Conservation (phyloP, 495 filamentous ascomycete genomes). For the Penicillium steckii region DNA sequence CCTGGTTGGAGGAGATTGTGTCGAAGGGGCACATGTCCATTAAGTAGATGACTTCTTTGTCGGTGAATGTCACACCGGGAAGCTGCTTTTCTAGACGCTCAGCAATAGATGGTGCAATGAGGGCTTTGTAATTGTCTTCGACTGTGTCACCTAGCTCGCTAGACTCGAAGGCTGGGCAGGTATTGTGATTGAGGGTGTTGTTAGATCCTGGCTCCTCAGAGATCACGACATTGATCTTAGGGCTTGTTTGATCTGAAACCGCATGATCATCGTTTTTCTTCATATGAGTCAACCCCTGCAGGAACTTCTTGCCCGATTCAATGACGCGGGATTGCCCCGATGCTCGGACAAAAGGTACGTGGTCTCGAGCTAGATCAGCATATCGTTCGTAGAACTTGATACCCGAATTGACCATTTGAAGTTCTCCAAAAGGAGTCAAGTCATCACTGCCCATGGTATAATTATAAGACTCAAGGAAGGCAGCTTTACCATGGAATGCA, state of each 20-base stretch:
- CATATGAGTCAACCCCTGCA: slow-evolving; percentile 64
- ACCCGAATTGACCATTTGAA: slow-evolving; percentile 73
- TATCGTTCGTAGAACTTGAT: slow-evolving; percentile 72
- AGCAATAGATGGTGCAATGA: slow-evolving; percentile 62
- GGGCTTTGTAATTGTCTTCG: slow-evolving; percentile 49
- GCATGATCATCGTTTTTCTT: slow-evolving; percentile 43
- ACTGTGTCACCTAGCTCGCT: slow-evolving; percentile 46
- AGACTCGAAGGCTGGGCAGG: slow-evolving; percentile 62
- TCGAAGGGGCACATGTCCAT: slow-evolving; percentile 89
- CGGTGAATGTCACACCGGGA: slow-evolving; percentile 56
- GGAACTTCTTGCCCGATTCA: slow-evolving; percentile 69
- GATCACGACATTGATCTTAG: slow-evolving; percentile 61
- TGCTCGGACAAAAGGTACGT: slow-evolving; percentile 68
- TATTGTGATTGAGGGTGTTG: slow-evolving; percentile 72
- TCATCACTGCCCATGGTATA: slow-evolving; percentile 75
- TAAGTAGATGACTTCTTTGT: slow-evolving; percentile 58
- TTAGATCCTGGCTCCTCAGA: slow-evolving; percentile 62
- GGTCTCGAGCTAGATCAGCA: slow-evolving; percentile 47
- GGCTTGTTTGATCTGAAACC: slow-evolving; percentile 36
- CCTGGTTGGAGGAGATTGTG: slow-evolving; percentile 56
- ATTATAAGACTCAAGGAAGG: slow-evolving; percentile 65
- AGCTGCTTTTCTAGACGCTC: slow-evolving; percentile 61
- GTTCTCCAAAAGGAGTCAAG: slow-evolving; percentile 68
- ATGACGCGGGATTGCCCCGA: slow-evolving; percentile 71
- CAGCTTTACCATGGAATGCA: slow-evolving; percentile 54